These are phyloP conservation scores for Acanthamoeba rhysodes DNA, from an alignment of 208 protist genomes.

Conservation along the genomic window DNA sequence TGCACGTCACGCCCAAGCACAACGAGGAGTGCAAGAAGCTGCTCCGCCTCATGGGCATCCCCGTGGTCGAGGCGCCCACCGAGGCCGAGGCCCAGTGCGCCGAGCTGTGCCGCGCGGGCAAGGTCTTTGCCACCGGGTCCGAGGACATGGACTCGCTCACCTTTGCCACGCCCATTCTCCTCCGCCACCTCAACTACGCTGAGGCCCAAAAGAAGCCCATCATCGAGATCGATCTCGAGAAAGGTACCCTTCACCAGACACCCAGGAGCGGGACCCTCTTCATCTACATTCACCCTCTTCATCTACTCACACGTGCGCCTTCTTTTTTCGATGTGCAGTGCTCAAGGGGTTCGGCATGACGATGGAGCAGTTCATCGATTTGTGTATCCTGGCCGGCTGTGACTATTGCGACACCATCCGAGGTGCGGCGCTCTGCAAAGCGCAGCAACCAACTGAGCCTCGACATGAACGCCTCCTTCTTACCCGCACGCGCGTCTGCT, in stretches of 20 bases:
- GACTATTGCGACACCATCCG: conserved; percentile 99
- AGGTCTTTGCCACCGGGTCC: conserved; percentile 98
- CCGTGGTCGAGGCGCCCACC: conserved; percentile 94
- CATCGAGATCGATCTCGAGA: conserved; percentile 95
- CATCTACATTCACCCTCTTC: too few species aligned
- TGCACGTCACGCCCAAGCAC: conserved; percentile 42
- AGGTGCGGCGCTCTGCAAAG: conserved; percentile 33
- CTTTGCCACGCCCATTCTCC: conserved; percentile 97
- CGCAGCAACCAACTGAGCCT: not conserved
- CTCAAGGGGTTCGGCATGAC: conserved; percentile 85
- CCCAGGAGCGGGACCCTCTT: not conserved
- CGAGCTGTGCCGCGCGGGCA: conserved; percentile 95
- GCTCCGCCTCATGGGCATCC: conserved; percentile 99
- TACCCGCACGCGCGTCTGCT: too few species aligned
- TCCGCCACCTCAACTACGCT: conserved; percentile 97
- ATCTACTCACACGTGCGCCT: not conserved
- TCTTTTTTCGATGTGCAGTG: not conserved
- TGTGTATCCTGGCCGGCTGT: conserved; percentile 98
- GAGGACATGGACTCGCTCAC: conserved; percentile 99
- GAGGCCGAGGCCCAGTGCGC: conserved; percentile 99
- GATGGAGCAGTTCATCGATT: conserved; percentile 81
- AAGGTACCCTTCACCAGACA: not conserved
- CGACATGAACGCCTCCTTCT: too few species aligned
- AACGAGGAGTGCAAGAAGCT: conserved; percentile 96
- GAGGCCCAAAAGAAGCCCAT: conserved; percentile 98